These are phyloP conservation scores for Calonectria leucothoes DNA, from an alignment of 2,329 filamentous ascomycete genomes.

Conservation along the genomic window DNA sequence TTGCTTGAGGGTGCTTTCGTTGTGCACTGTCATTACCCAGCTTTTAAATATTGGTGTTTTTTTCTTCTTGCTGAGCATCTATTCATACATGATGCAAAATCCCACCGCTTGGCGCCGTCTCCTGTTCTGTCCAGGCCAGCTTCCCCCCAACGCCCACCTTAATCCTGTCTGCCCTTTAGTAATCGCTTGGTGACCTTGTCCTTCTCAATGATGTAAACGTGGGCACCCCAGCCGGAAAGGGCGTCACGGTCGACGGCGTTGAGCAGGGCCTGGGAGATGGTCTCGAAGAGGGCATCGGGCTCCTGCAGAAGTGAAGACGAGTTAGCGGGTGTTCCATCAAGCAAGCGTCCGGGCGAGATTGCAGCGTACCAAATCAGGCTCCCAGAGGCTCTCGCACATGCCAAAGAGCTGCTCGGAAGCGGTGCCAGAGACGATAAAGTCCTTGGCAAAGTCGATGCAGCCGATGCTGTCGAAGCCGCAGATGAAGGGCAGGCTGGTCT, in stretches of 20 bases:
- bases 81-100: slow-evolving; percentile 49
- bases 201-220: slow-evolving; percentile 99
- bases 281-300: slow-evolving; percentile 97
- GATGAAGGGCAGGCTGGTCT: slow-evolving; percentile 94
- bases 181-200: slow-evolving; percentile 99
- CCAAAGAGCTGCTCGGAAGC: slow-evolving; percentile 98
- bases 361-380: slow-evolving; percentile 87
- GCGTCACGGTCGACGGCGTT: slow-evolving; percentile 98
- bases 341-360: background rate
- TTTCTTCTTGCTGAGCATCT: slow-evolving; percentile 46
- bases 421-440: slow-evolving; percentile 98
- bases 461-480: slow-evolving; percentile 99
- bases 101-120: slow-evolving; percentile 25
- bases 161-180: slow-evolving; percentile 97
- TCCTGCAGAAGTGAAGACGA: slow-evolving; percentile 53
- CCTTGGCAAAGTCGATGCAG: slow-evolving; percentile 99
- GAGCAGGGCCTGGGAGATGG: slow-evolving; percentile 93
- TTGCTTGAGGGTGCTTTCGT: slow-evolving; percentile 31
- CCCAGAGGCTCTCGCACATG: slow-evolving; percentile 98
- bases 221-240: slow-evolving; percentile 96
- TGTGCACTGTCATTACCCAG: slow-evolving; percentile 43
- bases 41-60: slow-evolving; percentile 31
- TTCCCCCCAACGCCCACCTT: slow-evolving; percentile 47
- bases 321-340: slow-evolving; percentile 35
- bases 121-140: slow-evolving; percentile 27